A percentile compares a stretch with the other conserved stretches of the same genome.
phyloP scores from a whole-genome alignment of 805 yeast species.

The Saccharomycopsis oosterbeekiorum region DNA sequence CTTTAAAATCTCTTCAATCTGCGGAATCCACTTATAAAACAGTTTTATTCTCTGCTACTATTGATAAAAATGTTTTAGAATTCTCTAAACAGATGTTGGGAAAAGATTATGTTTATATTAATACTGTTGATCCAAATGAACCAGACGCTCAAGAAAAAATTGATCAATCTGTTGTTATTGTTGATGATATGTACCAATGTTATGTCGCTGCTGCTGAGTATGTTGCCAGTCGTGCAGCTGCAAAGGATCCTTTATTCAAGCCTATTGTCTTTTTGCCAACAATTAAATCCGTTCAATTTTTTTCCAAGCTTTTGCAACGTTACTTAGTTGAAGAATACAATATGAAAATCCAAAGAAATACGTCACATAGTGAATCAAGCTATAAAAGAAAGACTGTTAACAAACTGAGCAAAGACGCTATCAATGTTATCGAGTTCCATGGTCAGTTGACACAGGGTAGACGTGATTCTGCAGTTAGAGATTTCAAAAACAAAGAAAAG shows the following conservation, averaged over 20 bases:
- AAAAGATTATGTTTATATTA: constrained; percentile 45
- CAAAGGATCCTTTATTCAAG: constrained; percentile 44
- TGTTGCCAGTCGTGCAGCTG: constrained; percentile 22
- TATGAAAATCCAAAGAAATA: constrained; percentile 56
- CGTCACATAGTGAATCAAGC: constrained; percentile 34
- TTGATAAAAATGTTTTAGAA: constrained; percentile 53
- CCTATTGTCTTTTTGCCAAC: constrained; percentile 81
- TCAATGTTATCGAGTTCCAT: constrained; percentile 35
- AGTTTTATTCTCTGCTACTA: constrained; percentile 80
- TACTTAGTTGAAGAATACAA: not conserved
- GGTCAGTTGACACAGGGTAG: constrained; percentile 64
- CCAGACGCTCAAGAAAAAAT: constrained; percentile 75
- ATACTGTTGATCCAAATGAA: constrained; percentile 65
- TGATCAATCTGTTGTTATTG: constrained; percentile 51
- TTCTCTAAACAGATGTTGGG: constrained; percentile 57
- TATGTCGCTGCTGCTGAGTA: constrained; percentile 48
- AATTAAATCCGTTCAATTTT: constrained; percentile 53
- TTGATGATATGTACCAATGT: constrained; percentile 47
- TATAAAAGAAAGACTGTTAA: not conserved
- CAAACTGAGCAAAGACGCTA: not conserved
- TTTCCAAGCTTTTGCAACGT: constrained; percentile 23
- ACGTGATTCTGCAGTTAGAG: constrained; percentile 51
- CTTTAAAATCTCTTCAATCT: constrained; percentile 31
- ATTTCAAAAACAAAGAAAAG: constrained; percentile 35
- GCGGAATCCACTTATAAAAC: constrained; percentile 38